Conservation (phyloP, 805 yeast genomes). For the Blastobotrys chiropterorum region DNA sequence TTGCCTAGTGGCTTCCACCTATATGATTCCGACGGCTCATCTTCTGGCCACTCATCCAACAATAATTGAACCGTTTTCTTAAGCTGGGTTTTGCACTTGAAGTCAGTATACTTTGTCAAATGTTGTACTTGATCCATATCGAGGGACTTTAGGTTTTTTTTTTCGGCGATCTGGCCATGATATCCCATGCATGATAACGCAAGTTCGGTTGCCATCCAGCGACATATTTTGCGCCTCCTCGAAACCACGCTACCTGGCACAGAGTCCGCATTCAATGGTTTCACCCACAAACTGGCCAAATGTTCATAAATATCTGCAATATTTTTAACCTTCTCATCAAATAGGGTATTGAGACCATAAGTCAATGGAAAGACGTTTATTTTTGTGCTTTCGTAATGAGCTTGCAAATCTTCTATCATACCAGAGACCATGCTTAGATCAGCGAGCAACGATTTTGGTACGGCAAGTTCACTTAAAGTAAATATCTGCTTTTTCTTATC, state of each 20-base stretch:
- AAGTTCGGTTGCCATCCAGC: conserved; percentile 15
- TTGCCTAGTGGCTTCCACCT: not conserved
- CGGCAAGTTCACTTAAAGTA: conserved; percentile 1
- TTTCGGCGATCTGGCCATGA: not conserved
- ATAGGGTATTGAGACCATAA: conserved; percentile 9
- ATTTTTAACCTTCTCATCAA: conserved; percentile 7
- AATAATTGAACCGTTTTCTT: not conserved
- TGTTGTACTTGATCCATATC: not conserved
- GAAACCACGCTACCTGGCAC: conserved; percentile 20
- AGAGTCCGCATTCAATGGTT: conserved; percentile 17
- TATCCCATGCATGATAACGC: conserved; percentile 14
- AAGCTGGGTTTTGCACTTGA: not conserved
- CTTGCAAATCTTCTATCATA: conserved; percentile 10
- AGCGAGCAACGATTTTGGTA: conserved; percentile 2
- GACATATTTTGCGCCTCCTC: conserved; percentile 14
- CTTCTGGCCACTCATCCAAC: conserved; percentile 3
- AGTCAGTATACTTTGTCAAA: not conserved
- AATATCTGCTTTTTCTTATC: not conserved
- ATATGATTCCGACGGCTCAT: not conserved
- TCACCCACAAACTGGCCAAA: conserved; percentile 21
- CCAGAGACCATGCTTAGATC: conserved; percentile 8
- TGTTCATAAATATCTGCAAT: conserved; percentile 12
- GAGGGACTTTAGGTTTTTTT: not conserved
- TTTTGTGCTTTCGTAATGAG: conserved; percentile 7
- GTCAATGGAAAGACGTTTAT: conserved; percentile 6